Conservation (phyloP, 1,284 basidiomycete species). For the Boletus mariae region DNA sequence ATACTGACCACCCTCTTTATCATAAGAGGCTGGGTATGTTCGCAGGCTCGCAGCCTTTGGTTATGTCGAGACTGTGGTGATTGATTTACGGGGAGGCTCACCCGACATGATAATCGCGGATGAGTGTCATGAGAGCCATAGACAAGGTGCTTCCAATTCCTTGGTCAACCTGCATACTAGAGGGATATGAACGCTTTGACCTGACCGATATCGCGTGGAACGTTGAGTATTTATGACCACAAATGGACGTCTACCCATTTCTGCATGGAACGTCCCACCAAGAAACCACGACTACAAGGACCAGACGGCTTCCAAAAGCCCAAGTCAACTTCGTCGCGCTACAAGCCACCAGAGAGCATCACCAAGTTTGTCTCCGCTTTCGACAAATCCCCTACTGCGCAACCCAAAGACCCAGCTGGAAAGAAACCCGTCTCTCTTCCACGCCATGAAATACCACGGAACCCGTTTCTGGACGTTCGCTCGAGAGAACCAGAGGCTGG, state of each 20-base stretch:
- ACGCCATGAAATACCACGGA: slow-evolving; percentile 17
- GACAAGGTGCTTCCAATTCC: slow-evolving; percentile 54
- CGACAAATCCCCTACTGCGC: neutral
- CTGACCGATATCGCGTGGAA: slow-evolving; percentile 51
- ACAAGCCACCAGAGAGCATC: slow-evolving; percentile 30
- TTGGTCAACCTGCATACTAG: neutral
- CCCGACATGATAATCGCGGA: slow-evolving; percentile 61
- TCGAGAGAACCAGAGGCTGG: slow-evolving; percentile 10
- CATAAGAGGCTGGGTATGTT: slow-evolving; percentile 54
- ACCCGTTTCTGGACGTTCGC: slow-evolving; percentile 19
- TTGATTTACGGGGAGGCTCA: slow-evolving; percentile 15
- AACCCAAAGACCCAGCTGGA: neutral
- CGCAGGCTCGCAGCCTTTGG: slow-evolving; percentile 25
- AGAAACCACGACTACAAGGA: slow-evolving; percentile 27
- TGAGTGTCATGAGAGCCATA: slow-evolving; percentile 62
- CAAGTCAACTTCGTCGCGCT: slow-evolving; percentile 17
- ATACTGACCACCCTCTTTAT: slow-evolving; percentile 61
- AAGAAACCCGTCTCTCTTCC: slow-evolving; percentile 7
- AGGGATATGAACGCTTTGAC: slow-evolving; percentile 24
- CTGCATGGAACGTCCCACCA: slow-evolving; percentile 24
- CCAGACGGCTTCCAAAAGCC: slow-evolving; percentile 31
- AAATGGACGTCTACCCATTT: too few relatives aligned
- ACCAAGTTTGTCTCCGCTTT: slow-evolving; percentile 33
- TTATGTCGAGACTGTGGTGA: too few relatives aligned
- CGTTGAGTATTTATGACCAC: slow-evolving; percentile 34